phyloP scores from a whole-genome alignment of 2,329 filamentous ascomycete genomes.

The Didymella glomerata region DNA sequence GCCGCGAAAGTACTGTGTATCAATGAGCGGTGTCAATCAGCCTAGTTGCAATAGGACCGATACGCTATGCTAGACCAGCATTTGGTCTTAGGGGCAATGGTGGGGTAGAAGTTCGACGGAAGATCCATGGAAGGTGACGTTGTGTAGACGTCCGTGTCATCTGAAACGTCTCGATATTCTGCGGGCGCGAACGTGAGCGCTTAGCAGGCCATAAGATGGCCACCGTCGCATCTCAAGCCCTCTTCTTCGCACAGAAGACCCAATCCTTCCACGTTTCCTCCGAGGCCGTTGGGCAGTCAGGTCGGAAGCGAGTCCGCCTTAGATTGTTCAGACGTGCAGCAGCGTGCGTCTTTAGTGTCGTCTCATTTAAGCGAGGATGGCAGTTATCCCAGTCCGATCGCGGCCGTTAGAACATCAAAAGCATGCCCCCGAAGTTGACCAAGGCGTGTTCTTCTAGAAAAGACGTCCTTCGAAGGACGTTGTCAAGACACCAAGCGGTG shows the following conservation, averaged over 20 bases:
- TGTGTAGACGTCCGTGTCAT: constrained; percentile 19
- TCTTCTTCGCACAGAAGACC: neutral
- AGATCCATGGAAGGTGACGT: constrained; percentile 19
- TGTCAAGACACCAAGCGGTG: constrained; percentile 1
- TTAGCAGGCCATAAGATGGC: constrained; percentile 7
- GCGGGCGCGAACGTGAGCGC: constrained; percentile 19
- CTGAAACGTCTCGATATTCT: constrained; percentile 12
- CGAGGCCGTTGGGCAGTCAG: constrained; percentile 28
- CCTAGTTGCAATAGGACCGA: constrained; percentile 36
- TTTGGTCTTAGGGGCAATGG: constrained; percentile 25
- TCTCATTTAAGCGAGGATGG: constrained; percentile 36
- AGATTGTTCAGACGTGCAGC: constrained; percentile 34
- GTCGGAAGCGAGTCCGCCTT: constrained; percentile 37
- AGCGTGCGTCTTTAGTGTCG: constrained; percentile 40
- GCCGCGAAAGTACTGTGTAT: constrained; percentile 19
- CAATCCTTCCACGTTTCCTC: constrained; percentile 1
- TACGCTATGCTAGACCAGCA: constrained; percentile 27
- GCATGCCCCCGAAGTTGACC: constrained; percentile 9
- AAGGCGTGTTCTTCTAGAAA: neutral
- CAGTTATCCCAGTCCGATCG: constrained; percentile 31
- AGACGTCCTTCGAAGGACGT: neutral
- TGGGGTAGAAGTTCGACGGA: constrained; percentile 26
- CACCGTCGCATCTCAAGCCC: neutral
- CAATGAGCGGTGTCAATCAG: constrained; percentile 37
- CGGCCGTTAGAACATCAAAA: constrained; percentile 22